Base-by-base conservation (phyloP, 176 grass and related monocot genomes). In the Oryza nivara region DNA sequence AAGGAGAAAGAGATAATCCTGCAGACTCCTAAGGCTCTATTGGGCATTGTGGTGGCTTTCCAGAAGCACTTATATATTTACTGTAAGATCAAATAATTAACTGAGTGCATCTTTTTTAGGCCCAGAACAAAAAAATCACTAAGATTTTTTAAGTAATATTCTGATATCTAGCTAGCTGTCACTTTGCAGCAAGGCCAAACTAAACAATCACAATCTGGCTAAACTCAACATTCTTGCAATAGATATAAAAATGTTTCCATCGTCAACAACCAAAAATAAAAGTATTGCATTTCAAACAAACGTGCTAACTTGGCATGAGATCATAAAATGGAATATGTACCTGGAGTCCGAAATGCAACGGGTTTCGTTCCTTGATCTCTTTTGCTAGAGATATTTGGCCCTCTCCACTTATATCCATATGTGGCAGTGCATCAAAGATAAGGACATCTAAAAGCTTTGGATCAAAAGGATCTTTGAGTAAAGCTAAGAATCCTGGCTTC, bases 401-500 rank as follows among this genome's bases (percentile, higher is more conserved):
- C 88, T 95, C 96, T 56, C 90, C 89, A 87, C 83, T 92, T 94
- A 92, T 91, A 87, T 98, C 93, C 84, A 89, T 95, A 83, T 90
- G 76, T 12, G 93, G 93, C 75, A 95, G 85, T 43, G 92, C 91
- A 89, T 98, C 96, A 75, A 98, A 98, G 80, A 98, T 84, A 87
- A 98, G 90, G 60, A 98, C 89, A 88, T 98, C 96, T 78, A 95
- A 87, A 87, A 98, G 88, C 77, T 98, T 95, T 75, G 96, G 87
- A 75, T 95, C 96, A 78, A 92, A 90, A 86, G 96, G 96, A 92
- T 95, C 93, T 90, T 90, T 86, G 26, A 95, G 91, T 66, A 98
- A 93, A 85, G 96, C 89, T 83, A 98, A 88, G 77, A 98, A 98
- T 75, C 96, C 96, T 48, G 96, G 96, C 82, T 98, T 98, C 67